Percentiles rank a stretch among this genome's conserved stretches.
Conservation (phyloP, 2,329 filamentous ascomycete genomes). For the Westerdykella ornata region DNA sequence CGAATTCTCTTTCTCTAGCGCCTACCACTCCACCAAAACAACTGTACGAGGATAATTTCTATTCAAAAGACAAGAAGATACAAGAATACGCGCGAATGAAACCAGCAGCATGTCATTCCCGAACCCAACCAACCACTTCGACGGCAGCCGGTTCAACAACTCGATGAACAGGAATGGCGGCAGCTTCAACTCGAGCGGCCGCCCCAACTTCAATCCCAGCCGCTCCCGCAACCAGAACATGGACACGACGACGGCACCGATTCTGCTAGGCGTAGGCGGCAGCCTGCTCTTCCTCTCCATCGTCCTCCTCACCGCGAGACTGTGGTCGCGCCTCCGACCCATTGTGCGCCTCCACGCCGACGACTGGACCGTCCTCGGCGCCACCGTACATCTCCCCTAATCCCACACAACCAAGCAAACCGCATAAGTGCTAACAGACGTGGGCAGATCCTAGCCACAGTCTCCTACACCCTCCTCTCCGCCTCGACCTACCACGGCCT, state of each 20-base stretch:
- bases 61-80: not conserved
- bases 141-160: not conserved
- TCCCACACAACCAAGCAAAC: not conserved
- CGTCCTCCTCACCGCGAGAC: slow-evolving; percentile 12
- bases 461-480: slow-evolving; percentile 15
- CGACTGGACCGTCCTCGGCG: slow-evolving; percentile 17
- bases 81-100: slow-evolving; percentile 1
- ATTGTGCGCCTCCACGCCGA: slow-evolving; percentile 11
- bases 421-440: not conserved
- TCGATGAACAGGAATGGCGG: not conserved
- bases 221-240: not conserved
- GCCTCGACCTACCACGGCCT: slow-evolving; percentile 17
- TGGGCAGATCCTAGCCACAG: slow-evolving; percentile 14
- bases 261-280: slow-evolving; percentile 18
- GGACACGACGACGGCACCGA: slow-evolving; percentile 16
- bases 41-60: not conserved
- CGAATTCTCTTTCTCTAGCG: not conserved
- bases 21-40: not conserved
- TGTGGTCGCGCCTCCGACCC: slow-evolving; percentile 16
- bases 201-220: slow-evolving; percentile 1
- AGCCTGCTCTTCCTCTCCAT: slow-evolving; percentile 14
- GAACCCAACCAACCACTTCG: not conserved
- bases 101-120: not conserved
- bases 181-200: not conserved
- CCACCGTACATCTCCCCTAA: slow-evolving; percentile 11